Evolutionary conservation across 352 stramenopile genomes (phyloP), one percentile per base, ranked within the genome.

Genomic region (Blastocystis sp.): DNA sequence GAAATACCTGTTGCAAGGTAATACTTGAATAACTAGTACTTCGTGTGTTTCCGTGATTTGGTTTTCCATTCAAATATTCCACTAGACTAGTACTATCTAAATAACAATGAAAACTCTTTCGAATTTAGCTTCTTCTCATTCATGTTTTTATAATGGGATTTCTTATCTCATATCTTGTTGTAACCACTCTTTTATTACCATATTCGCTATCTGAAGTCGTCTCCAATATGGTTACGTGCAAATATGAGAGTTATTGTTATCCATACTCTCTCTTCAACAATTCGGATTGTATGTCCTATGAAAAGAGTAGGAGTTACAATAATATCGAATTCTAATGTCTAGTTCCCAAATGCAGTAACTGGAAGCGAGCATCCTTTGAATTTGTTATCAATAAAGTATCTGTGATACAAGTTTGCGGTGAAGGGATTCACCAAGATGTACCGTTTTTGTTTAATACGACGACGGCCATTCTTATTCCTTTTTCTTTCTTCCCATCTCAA

Each of bases 331-430:
- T 46, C 39, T 83, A 5, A 83, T 65, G 0, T 29, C 0, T 83
- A 83, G 71, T 83, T 24, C 49, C 71, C 49, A 63, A 66, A 43
- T 83, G 71, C 32, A 65, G 42, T 11, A 29, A 63, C 42, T 83
- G 71, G 71, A 39, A 46, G 27, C 35, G 63, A 4, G 2, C 27
- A 16, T 49, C 52, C 7, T 83, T 83, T 43, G 21, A 67, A 42
- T 29, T 12, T 21, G 14, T 43, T 4, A 11, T 74, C 0, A 14
- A 7, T 12, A 7, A 27, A 9, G 27, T 27, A 27, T 14, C 27
- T 7, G 1, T 14, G 5, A 43, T 74, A 27, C 24, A 37, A 46
- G 12, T 51, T 46, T 27, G 51, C 32, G 16, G 49, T 43, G 24
- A n/a, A 14, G 24, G 14, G 9, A 29, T 74, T 14, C 14, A 74